Evolutionary conservation across 441 rosid genomes (phyloP), one percentile per base, ranked within the genome.

Genomic region (Lepidium campestre): DNA sequence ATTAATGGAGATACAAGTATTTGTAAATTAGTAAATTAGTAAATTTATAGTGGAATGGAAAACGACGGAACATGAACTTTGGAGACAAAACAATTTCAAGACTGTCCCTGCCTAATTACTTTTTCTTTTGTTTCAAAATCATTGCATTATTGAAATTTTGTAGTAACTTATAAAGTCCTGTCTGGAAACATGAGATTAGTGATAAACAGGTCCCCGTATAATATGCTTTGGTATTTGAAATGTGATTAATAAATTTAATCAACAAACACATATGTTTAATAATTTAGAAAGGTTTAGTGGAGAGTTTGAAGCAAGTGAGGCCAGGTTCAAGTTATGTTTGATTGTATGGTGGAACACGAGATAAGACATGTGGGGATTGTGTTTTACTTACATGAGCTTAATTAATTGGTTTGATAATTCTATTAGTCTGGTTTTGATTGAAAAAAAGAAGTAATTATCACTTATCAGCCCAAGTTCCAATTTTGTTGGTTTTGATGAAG

Each of bases 251-350:
- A 19, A 61, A 41, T 36, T n/a, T 39, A 9, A 44, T 48, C 22
- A 58, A 15, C 36, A 66, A 50, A 57, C 23, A 35, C 1, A 40
- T 46, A 42, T 44, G 45, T 41, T 18, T 55, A 22, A 65, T 18
- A 58, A 13, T n/a, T 11, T 58, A 14, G 19, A 39, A 10, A 22
- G 12, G 39, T 36, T 52, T 13, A 53, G 41, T 65, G 57, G 62
- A 53, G 11, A 50, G 25, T 57, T 6, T 50, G 67, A 72, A 65
- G 58, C 63, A 44, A 56, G 75, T 15, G 6, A 20, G 61, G 37
- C 77, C 72, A 73, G 68, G 72, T 73, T 73, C 77, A 73, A 60
- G 63, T 45, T 60, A 73, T 60, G 68, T 48, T 60, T 73, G 62
- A 58, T 72, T 66, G 57, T 62, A 52, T 72, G 57, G 57, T 73